Evolutionary conservation across 768 basidiomycete species (phyloP).

Genomic region (Asterophora parasitica): DNA sequence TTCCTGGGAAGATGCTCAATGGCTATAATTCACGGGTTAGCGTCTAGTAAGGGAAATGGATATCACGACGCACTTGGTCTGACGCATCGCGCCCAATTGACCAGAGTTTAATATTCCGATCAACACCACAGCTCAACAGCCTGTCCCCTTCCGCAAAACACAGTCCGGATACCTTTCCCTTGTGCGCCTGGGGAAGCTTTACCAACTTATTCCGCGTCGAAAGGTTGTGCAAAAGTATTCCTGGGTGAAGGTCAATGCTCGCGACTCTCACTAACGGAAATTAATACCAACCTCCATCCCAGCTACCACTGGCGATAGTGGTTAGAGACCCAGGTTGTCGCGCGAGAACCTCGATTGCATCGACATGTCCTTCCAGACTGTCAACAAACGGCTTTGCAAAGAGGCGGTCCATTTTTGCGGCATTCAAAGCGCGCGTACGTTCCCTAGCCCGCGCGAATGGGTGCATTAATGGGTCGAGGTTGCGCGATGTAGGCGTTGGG

Average conservation of each 20-base stretch:
- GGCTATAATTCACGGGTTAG: conserved; percentile 39
- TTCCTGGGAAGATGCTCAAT: conserved; percentile 74
- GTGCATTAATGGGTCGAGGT: conserved; percentile 92
- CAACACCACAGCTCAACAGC: conserved; percentile 77
- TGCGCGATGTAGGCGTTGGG: conserved; percentile 83
- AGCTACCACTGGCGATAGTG: conserved; percentile 85
- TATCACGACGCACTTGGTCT: conserved; percentile 28
- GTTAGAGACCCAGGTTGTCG: conserved; percentile 70
- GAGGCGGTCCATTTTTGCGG: conserved; percentile 94
- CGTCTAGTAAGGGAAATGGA: background rate
- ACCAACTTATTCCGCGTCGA: conserved; percentile 49
- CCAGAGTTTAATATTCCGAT: conserved; percentile 84
- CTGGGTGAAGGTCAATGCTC: conserved; percentile 31
- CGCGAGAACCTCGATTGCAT: conserved; percentile 85
- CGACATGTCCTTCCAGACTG: conserved; percentile 86
- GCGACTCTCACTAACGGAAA: background rate
- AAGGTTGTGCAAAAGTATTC: conserved; percentile 82
- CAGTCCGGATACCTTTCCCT: conserved; percentile 81
- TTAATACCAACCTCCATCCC: conserved; percentile 81
- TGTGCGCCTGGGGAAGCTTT: conserved; percentile 68
- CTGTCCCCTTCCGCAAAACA: conserved; percentile 63
- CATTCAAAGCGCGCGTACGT: conserved; percentile 89
- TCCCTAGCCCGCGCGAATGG: conserved; percentile 92
- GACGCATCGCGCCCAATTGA: conserved; percentile 32
- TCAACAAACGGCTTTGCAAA: conserved; percentile 97